Conservation (phyloP, 2,329 filamentous ascomycete species). For the Paecilomyces formosus region DNA sequence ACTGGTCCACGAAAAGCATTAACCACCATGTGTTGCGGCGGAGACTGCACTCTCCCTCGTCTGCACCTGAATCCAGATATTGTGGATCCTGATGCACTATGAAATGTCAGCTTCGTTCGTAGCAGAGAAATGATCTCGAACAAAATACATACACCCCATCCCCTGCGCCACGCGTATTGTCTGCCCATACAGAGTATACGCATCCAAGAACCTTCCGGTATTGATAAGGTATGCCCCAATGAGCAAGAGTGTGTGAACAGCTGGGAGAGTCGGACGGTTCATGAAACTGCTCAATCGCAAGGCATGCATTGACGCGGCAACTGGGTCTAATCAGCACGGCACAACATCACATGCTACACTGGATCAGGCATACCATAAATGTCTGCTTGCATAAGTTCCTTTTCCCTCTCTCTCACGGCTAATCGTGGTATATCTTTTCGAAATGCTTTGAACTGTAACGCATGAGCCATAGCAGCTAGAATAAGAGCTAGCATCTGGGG, state of each 20-base stretch:
- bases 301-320: constrained; percentile 3
- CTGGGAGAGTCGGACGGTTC: constrained; percentile 2
- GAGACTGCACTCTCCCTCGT: neutral
- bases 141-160: constrained; percentile 2
- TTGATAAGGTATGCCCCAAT: constrained; percentile 3
- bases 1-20: constrained; percentile 1
- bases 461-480: constrained; percentile 1
- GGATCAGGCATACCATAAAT: neutral
- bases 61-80: neutral
- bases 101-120: neutral
- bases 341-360: neutral
- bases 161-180: constrained; percentile 3
- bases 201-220: constrained; percentile 3
- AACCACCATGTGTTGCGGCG: constrained; percentile 4
- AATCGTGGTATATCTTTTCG: neutral
- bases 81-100: constrained; percentile 4
- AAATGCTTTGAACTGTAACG: neutral
- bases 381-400: neutral
- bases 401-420: neutral
- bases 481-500: constrained; percentile 3
- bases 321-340: neutral
- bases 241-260: constrained; percentile 1
- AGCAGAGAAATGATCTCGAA: too few species aligned
- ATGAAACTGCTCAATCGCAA: constrained; percentile 3
- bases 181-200: constrained; percentile 3